phyloP scores from a whole-genome alignment of 768 basidiomycete species.

The Lepiota brunneoincarnata region DNA sequence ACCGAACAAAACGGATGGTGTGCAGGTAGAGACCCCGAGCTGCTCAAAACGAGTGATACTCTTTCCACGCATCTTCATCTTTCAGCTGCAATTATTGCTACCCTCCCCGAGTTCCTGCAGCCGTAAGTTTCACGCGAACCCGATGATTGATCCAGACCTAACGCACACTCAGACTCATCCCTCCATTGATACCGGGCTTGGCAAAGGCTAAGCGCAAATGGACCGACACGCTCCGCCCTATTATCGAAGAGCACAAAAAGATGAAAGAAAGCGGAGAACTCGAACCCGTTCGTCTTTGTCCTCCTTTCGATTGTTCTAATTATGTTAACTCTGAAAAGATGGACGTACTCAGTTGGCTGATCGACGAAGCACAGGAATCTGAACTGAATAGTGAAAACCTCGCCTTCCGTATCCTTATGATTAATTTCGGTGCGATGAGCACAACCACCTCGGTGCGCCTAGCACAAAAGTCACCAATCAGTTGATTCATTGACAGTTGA shows the following conservation, averaged over 20 bases:
- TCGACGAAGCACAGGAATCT: conserved; percentile 34
- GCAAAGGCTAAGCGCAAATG: conserved; percentile 15
- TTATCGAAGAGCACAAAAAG: conserved; percentile 23
- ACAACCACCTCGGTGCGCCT: conserved; percentile 39
- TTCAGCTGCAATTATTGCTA: conserved; percentile 19
- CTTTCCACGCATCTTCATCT: conserved; percentile 8
- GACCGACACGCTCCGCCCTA: conserved; percentile 23
- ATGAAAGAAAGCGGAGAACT: neutral
- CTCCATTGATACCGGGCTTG: conserved; percentile 16
- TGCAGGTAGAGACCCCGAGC: conserved; percentile 35
- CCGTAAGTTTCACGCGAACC: conserved; percentile 18
- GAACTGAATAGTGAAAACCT: conserved; percentile 26
- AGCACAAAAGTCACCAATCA: conserved; percentile 4
- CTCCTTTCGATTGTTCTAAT: too few relatives aligned
- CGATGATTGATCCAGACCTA: neutral
- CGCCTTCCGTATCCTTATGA: conserved; percentile 29
- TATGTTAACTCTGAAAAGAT: conserved; percentile 24
- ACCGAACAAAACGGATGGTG: conserved; percentile 24
- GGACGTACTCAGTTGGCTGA: conserved; percentile 47
- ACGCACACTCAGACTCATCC: conserved; percentile 13
- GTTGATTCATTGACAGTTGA: neutral
- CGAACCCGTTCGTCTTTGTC: neutral
- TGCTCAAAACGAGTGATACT: conserved; percentile 14
- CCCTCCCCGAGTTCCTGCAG: conserved; percentile 24
- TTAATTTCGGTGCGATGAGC: conserved; percentile 44